Evolutionary conservation across 169 alveolate genomes (phyloP).

Genomic region (Eimeria brunetti): DNA sequence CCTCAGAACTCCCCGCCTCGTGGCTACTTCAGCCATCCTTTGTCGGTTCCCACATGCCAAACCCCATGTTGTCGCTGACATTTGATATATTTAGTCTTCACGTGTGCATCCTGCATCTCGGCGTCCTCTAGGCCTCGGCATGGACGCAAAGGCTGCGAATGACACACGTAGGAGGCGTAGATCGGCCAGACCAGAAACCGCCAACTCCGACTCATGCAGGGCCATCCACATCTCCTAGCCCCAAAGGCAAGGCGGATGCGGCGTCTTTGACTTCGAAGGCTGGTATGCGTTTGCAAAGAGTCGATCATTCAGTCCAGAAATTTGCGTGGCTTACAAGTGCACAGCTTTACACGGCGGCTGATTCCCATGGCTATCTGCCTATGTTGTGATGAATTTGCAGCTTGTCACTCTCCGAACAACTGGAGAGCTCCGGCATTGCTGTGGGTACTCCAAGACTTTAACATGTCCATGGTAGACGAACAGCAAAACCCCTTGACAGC

Average conservation of each 20-base stretch:
- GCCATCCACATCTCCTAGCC: slow-evolving; percentile 46
- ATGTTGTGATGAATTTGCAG: neutral
- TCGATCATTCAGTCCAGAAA: neutral
- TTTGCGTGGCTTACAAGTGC: neutral
- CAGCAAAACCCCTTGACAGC: slow-evolving; percentile 73
- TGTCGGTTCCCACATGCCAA: neutral
- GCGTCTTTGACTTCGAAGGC: neutral
- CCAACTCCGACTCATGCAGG: slow-evolving; percentile 59
- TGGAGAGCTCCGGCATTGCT: slow-evolving; percentile 78
- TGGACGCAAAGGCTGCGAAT: slow-evolving; percentile 73
- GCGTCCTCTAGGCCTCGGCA: slow-evolving; percentile 46
- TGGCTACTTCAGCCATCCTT: neutral
- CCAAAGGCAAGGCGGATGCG: slow-evolving; percentile 40
- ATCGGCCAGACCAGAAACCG: slow-evolving; percentile 39
- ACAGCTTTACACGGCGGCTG: neutral
- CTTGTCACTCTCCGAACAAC: slow-evolving; percentile 17
- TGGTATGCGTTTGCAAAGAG: neutral
- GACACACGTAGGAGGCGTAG: slow-evolving; percentile 42
- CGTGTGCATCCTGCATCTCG: neutral
- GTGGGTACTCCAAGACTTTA: slow-evolving; percentile 79
- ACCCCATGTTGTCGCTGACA: neutral
- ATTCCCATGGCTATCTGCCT: neutral
- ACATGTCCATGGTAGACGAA: slow-evolving; percentile 70
- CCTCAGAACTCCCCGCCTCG: neutral
- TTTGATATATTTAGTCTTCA: neutral